Evolutionary conservation across 2,329 filamentous ascomycete genomes (phyloP).

Genomic region (Colletotrichum somersetense): DNA sequence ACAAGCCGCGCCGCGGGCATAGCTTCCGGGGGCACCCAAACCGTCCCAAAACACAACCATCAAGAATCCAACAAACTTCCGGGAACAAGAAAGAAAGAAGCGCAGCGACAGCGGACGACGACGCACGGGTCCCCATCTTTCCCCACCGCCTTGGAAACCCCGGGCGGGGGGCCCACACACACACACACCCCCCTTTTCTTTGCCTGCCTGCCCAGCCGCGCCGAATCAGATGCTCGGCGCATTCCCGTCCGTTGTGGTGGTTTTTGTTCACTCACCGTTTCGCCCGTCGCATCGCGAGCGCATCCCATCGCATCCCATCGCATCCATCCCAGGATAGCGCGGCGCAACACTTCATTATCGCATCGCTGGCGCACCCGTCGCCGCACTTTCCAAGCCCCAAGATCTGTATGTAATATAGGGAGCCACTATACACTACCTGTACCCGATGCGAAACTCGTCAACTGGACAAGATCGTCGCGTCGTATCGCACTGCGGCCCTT

Average conservation of each 20-base stretch:
- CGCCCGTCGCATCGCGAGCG: conserved; percentile 12
- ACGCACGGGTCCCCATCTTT: not conserved
- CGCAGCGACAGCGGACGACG: conserved; percentile 28
- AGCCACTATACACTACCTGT: no score
- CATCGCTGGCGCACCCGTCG: not conserved
- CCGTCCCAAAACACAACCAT: not conserved
- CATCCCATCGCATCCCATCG: conserved; percentile 26
- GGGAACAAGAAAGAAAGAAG: not conserved
- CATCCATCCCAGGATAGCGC: conserved; percentile 13
- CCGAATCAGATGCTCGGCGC: conserved; percentile 35
- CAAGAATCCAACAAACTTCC: not conserved
- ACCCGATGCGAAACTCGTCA: not conserved
- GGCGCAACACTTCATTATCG: conserved; percentile 5
- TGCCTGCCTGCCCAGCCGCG: conserved; percentile 6
- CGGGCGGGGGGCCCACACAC: not conserved
- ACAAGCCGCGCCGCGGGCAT: conserved; percentile 1
- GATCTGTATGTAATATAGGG: not conserved
- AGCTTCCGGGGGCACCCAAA: not conserved
- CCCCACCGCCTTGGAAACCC: not conserved
- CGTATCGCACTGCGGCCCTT: not conserved
- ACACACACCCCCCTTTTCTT: not conserved
- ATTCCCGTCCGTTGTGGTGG: conserved; percentile 9
- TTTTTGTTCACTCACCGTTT: conserved; percentile 9
- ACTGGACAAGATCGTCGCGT: not conserved
- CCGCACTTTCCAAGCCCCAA: not conserved